Percentiles rank a stretch among this genome's conserved stretches.
Conservation (phyloP, 2,329 filamentous ascomycete species). For the Colletotrichum eremochloae region DNA sequence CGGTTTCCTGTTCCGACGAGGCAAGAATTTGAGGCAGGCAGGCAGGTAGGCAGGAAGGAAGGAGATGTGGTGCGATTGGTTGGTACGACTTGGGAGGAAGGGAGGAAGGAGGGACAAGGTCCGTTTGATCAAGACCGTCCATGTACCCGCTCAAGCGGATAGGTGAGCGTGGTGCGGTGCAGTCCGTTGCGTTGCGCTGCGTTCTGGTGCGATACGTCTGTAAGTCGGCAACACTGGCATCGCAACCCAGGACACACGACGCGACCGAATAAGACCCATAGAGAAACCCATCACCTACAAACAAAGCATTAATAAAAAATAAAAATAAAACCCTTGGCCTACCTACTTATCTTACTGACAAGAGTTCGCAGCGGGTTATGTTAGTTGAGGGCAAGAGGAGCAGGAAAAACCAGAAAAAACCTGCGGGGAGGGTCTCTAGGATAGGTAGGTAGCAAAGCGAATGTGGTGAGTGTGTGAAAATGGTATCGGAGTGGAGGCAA, state of each 20-base stretch:
- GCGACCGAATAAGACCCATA: conserved; percentile 14
- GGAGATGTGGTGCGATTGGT: neutral
- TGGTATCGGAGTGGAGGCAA: neutral
- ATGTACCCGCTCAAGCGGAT: conserved; percentile 16
- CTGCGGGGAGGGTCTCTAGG: neutral
- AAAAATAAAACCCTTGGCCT: neutral
- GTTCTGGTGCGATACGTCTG: conserved; percentile 11
- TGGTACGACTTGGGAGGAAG: neutral
- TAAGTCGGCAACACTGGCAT: conserved; percentile 26
- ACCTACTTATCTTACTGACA: too few relatives aligned
- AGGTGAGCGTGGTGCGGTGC: conserved; percentile 6
- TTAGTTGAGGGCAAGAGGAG: conserved; percentile 6
- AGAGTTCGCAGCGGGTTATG: conserved; percentile 1
- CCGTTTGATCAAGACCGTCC: conserved; percentile 6
- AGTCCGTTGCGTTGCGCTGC: conserved; percentile 9
- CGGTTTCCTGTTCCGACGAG: too few relatives aligned
- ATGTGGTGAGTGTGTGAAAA: neutral
- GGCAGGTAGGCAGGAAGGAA: too few relatives aligned
- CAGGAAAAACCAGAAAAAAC: neutral
- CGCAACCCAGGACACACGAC: conserved; percentile 11
- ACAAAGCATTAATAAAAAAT: neutral
- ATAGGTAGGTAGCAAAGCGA: neutral
- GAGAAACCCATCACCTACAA: conserved; percentile 15
- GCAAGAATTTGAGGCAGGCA: neutral
- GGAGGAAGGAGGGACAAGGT: neutral